Evolutionary conservation across 169 alveolate genomes (phyloP).

Genomic region (Pseudocohnilembus persalinus): DNA sequence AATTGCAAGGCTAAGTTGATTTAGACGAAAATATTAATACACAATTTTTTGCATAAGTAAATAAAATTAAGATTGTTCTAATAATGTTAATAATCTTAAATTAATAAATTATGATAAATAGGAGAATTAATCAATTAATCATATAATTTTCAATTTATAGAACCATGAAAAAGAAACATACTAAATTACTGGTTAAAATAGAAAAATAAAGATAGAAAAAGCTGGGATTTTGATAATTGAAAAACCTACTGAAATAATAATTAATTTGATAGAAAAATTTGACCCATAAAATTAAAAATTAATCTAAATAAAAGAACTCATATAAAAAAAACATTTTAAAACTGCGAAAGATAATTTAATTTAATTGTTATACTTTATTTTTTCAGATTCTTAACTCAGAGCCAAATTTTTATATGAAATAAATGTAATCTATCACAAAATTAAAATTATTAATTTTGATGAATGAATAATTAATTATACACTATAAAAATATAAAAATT

Average conservation of each 20-base stretch:
- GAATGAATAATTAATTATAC: neutral
- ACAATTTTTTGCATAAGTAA: too few species aligned
- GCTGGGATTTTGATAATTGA: neutral
- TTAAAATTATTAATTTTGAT: neutral
- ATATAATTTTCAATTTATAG: too few species aligned
- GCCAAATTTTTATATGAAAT: neutral
- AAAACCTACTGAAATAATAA: neutral
- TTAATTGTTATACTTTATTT: too few species aligned
- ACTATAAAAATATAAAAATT: neutral
- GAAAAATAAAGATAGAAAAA: neutral
- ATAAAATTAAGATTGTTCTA: too few species aligned
- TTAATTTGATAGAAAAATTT: too few species aligned
- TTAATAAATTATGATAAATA: too few species aligned
- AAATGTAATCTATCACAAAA: neutral
- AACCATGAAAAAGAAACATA: neutral
- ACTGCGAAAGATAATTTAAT: neutral
- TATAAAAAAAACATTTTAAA: neutral
- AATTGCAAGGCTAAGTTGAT: too few species aligned
- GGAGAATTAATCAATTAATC: too few species aligned
- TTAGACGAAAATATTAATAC: too few species aligned
- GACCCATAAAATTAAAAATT: neutral
- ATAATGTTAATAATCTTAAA: too few species aligned
- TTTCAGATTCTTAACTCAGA: neutral
- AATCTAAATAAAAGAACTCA: neutral
- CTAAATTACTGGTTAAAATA: neutral